Percentiles rank a stretch among this genome's conserved stretches.
These are phyloP conservation scores for Rhamnella rubrinervis DNA, from an alignment of 331 rosid species.

Conservation along the genomic window DNA sequence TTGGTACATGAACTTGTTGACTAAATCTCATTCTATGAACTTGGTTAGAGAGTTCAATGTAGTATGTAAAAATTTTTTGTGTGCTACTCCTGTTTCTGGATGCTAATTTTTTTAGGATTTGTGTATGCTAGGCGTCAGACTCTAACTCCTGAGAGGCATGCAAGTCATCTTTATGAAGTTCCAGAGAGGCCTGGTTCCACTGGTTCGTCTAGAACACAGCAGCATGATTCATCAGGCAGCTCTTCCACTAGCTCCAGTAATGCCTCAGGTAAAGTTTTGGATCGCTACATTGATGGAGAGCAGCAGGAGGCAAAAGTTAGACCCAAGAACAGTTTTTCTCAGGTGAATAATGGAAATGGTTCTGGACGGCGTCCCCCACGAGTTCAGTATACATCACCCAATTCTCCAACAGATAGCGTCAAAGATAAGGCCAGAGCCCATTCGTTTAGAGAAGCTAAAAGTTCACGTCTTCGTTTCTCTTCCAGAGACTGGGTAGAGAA, in stretches of 20 bases:
- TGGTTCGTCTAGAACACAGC: conserved; percentile 51
- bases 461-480: conserved; percentile 38
- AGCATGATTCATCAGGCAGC: conserved; percentile 64
- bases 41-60: neutral
- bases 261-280: conserved; percentile 60
- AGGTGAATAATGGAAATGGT: conserved; percentile 45
- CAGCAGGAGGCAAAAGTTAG: conserved; percentile 59
- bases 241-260: conserved; percentile 75
- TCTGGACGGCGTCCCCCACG: conserved; percentile 73
- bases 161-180: conserved; percentile 36
- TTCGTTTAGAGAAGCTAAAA: conserved; percentile 73
- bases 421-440: conserved; percentile 55
- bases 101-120: conserved; percentile 25
- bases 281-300: conserved; percentile 92
- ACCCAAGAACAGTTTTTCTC: conserved; percentile 38
- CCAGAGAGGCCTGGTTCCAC: conserved; percentile 55
- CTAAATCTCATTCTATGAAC: conserved; percentile 9
- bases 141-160: conserved; percentile 51
- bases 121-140: conserved; percentile 42
- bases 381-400: conserved; percentile 59
- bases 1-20: conserved; percentile 24
- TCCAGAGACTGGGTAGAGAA: conserved; percentile 69
- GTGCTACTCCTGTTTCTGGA: neutral
- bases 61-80: neutral
- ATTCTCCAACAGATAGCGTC: conserved; percentile 55